Percentiles rank a stretch among this genome's conserved stretches.
Evolutionary conservation across 352 stramenopile species (phyloP).

Genomic region (Globisporangium nodosum): DNA sequence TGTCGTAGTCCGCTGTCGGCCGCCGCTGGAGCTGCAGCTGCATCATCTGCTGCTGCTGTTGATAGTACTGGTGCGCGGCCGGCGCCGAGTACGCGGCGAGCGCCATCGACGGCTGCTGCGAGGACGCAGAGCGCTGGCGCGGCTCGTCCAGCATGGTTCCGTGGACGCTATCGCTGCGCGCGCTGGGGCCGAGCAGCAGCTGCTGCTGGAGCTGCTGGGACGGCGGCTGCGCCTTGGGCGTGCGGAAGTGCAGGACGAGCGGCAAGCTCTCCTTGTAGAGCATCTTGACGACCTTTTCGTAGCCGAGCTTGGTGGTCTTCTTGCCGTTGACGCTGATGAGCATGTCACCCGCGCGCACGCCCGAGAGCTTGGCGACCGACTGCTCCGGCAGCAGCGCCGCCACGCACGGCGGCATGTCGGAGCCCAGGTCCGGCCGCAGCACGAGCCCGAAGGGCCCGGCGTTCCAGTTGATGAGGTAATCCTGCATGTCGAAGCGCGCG

Average conservation of each 20-base stretch:
- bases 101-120: slow-evolving; percentile 2
- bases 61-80: neutral
- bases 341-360: slow-evolving; percentile 57
- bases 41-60: slow-evolving; percentile 2
- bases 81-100: slow-evolving; percentile 1
- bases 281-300: slow-evolving; percentile 70
- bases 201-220: slow-evolving; percentile 7
- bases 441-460: slow-evolving; percentile 69
- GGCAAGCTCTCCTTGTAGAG: slow-evolving; percentile 75
- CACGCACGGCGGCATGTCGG: slow-evolving; percentile 76
- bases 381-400: slow-evolving; percentile 61
- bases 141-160: slow-evolving; percentile 6
- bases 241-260: slow-evolving; percentile 74
- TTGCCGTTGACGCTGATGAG: slow-evolving; percentile 79
- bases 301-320: slow-evolving; percentile 65
- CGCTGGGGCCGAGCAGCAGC: slow-evolving; percentile 6
- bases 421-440: slow-evolving; percentile 58
- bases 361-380: slow-evolving; percentile 67
- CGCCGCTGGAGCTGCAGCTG: slow-evolving; percentile 11
- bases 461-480: slow-evolving; percentile 87
- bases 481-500: slow-evolving; percentile 35
- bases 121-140: neutral
- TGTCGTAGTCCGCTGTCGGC: slow-evolving; percentile 10
- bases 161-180: slow-evolving; percentile 14
- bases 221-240: slow-evolving; percentile 22